A percentile compares a stretch with the other conserved stretches of the same genome.
Conservation (phyloP, 108 stramenopile genomes). For the Stephanodiscus triporus region DNA sequence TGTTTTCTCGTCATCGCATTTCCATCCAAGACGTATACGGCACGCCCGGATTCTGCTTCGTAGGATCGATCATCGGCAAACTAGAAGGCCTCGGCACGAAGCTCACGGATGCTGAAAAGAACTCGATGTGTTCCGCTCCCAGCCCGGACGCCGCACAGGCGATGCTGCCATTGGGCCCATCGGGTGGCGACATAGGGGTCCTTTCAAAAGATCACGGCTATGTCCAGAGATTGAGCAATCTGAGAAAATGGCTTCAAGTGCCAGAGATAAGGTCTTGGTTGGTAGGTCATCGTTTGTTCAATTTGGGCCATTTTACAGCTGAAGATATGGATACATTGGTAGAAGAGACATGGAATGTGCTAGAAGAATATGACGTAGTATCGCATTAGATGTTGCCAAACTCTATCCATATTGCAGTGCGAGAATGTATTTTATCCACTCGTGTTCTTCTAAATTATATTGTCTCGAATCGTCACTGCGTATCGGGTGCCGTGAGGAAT, state of each 20-base stretch:
- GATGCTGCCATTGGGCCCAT: slow-evolving; percentile 11
- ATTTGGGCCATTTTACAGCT: slow-evolving; percentile 5
- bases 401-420: no score
- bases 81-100: neutral
- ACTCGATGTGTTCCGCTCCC: slow-evolving; percentile 20
- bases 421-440: no score
- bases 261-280: slow-evolving; percentile 13
- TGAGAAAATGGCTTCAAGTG: slow-evolving; percentile 13
- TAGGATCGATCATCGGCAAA: no score
- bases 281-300: slow-evolving; percentile 26
- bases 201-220: slow-evolving; percentile 8
- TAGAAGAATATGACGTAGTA: slow-evolving; percentile 4
- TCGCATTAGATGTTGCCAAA: no score
- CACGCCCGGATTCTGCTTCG: neutral
- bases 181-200: slow-evolving; percentile 12
- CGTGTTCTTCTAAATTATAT: no score
- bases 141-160: slow-evolving; percentile 5
- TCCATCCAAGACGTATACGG: slow-evolving; percentile 4
- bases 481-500: no score
- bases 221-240: slow-evolving; percentile 12
- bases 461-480: no score
- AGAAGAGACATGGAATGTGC: slow-evolving; percentile 11
- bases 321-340: slow-evolving; percentile 14
- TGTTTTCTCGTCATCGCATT: slow-evolving; percentile 1
- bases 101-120: slow-evolving; percentile 19